Base-by-base conservation (phyloP, 345 rosid genomes). In the Populus alba region DNA sequence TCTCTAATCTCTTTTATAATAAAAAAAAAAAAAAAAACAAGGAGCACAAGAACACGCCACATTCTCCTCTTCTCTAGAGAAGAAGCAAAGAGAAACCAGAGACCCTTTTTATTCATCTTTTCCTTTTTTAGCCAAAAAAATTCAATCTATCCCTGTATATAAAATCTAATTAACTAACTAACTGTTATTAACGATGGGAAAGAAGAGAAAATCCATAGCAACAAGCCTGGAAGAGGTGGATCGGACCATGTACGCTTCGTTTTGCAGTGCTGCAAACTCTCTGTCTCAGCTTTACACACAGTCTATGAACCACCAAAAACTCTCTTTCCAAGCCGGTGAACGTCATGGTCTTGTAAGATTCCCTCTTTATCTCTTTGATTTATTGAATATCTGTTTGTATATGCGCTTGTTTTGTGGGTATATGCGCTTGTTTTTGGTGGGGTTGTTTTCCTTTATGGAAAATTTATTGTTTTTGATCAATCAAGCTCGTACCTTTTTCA, bases 211-310 rank as follows among this genome's bases (percentile, higher is more conserved):
- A 84, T 88, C 99, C 4, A 92, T 83, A 27, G 91, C 98, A 23
- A 83, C 90, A 38, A 89, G 92, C 68, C 92, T 95, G 38, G 98
- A 95, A 79, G 99, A 95, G 87, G 94, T 95, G 55, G 99, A 93
- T 81, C 88, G 97, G 76, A 93, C 92, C 83, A 91, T 93, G 91
- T 90, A 95, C 82, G 81, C 90, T 57, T 88, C 96, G 68, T 95
- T 95, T 81, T 90, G 98, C 68, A 87, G 94, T 82, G 99, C 97
- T 27, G 99, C 99, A 74, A 95, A 93, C 81, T 95, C 97, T 22
- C 89, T 95, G 7, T 93, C 98, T 23, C 99, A 92, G 89, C 99
- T 95, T 55, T 93, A 95, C 79, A 86, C 84, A 7, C 84, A 81
- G 78, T 41, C 84, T 27, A 77, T 78, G 81, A 81, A 77, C 78